These are phyloP conservation scores for Pholiota microspora DNA, from an alignment of 768 basidiomycete species.

Conservation along the genomic window DNA sequence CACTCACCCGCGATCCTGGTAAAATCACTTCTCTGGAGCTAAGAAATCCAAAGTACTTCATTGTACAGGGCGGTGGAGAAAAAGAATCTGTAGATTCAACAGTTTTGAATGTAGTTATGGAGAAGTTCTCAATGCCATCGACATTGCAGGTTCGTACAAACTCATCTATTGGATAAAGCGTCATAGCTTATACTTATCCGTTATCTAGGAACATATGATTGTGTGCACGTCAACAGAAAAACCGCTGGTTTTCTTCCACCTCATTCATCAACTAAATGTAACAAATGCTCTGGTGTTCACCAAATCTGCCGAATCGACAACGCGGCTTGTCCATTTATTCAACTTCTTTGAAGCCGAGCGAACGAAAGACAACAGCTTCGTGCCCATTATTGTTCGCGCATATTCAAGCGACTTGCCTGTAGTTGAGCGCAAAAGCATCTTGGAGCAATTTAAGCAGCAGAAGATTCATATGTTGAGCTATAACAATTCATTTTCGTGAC, in stretches of 20 bases:
- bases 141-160: conserved; percentile 59
- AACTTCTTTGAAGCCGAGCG: conserved; percentile 70
- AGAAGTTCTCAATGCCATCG: conserved; percentile 79
- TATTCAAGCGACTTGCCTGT: conserved; percentile 87
- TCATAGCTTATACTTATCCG: conserved; percentile 1
- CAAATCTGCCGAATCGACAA: conserved; percentile 92
- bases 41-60: conserved; percentile 80
- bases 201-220: conserved; percentile 80
- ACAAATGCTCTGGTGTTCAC: conserved; percentile 88
- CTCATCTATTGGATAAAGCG: neutral
- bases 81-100: conserved; percentile 31
- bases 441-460: conserved; percentile 79
- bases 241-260: conserved; percentile 86
- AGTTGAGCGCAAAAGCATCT: conserved; percentile 68
- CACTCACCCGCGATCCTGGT: conserved; percentile 91
- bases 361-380: conserved; percentile 15
- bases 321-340: conserved; percentile 77
- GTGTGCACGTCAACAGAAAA: conserved; percentile 78
- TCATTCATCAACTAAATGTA: conserved; percentile 63
- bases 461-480: conserved; percentile 76
- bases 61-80: conserved; percentile 60
- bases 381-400: conserved; percentile 50
- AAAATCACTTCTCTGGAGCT: conserved; percentile 84
- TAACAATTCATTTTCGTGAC: neutral
- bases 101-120: conserved; percentile 58